Evolutionary conservation across 1,284 basidiomycete genomes (phyloP), one percentile per base, ranked within the genome.

Genomic region (Rhodotorula mucilaginosa): DNA sequence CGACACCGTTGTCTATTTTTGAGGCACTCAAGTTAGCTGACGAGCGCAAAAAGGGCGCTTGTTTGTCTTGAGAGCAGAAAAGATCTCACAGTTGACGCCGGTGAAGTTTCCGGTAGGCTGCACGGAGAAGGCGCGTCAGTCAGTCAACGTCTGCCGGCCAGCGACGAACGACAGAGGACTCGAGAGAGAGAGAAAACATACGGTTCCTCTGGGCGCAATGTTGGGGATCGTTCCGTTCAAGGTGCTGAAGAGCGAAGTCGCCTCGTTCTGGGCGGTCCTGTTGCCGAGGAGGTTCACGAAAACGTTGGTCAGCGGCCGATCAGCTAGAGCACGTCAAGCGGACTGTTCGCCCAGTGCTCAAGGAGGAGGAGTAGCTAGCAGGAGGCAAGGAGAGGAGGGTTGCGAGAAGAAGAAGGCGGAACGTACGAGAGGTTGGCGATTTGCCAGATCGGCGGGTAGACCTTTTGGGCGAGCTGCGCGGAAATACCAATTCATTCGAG

Each of bases 221-320:
- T 75, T 68, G n/a, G 75, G 76, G 58, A 78, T 76, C 26, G 65
- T 64, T 26, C 71, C 62, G 58, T 74, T 72, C 58, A 78, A 70
- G 46, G 72, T 61, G n/a, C 65, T 68, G 69, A 75, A 78, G 23
- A 77, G 68, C 23, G 68, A 63, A 19, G 49, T 31, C 2, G 65
- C 70, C 21, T 71, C 63, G 2, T 63, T 4, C 2, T 64, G 6
- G 6, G 70, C 70, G 19, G 70, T 71, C 16, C 70, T 71, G 59
- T 16, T 44, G 10, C 12, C 39, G 39, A 44, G 39, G 12, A 10
- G 10, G 4, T 26, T 39, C 5, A 21, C 34, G n/a, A 51, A 23
- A 21, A 19, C 16, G 8, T 26, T 31, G 12, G 44, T 47, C 44
- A 60, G 44, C n/a, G 3, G 7, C 31, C 13, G 3, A 18, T 18